A percentile compares a stretch with the other conserved stretches of the same genome.
Conservation (phyloP, 225 moss, liverwort and hornwort genomes). For the Physcomitrellopsis africana region DNA sequence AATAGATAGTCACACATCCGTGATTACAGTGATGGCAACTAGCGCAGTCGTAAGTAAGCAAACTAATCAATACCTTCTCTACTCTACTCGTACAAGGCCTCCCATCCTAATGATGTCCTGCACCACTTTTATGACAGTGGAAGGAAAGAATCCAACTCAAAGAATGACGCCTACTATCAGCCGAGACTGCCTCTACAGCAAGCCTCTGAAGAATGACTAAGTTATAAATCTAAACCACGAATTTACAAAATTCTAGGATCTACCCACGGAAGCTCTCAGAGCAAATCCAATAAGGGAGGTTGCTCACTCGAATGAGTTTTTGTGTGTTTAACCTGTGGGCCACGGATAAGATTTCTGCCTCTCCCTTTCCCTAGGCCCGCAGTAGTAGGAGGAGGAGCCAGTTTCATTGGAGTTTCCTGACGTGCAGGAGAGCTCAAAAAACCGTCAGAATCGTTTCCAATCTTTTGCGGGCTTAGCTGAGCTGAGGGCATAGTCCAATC, state of each 20-base stretch:
- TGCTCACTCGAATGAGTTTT: conserved; percentile 64
- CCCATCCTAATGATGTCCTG: not conserved
- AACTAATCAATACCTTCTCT: no score
- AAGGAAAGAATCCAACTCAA: conserved; percentile 3
- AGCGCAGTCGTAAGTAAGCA: no score
- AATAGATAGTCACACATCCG: no score
- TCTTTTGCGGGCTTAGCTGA: conserved; percentile 42
- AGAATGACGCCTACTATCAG: conserved; percentile 33
- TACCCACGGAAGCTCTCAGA: conserved; percentile 21
- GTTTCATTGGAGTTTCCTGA: conserved; percentile 59
- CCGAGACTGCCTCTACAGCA: conserved; percentile 35
- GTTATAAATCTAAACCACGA: conserved; percentile 15
- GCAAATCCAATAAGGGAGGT: conserved; percentile 72
- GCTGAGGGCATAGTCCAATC: conserved; percentile 33
- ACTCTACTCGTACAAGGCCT: no score
- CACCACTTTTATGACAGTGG: conserved; percentile 12
- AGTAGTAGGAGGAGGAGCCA: conserved; percentile 83
- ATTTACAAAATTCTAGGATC: conserved; percentile 9
- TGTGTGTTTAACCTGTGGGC: conserved; percentile 50
- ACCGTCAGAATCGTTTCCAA: conserved; percentile 51
- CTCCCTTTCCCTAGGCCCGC: conserved; percentile 88
- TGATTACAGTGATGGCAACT: no score
- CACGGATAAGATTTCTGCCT: conserved; percentile 81
- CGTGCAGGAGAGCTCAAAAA: conserved; percentile 53
- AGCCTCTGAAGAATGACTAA: conserved; percentile 48